Evolutionary conservation across 345 rosid species (phyloP).

Genomic region (Eucalyptus pauciflora): DNA sequence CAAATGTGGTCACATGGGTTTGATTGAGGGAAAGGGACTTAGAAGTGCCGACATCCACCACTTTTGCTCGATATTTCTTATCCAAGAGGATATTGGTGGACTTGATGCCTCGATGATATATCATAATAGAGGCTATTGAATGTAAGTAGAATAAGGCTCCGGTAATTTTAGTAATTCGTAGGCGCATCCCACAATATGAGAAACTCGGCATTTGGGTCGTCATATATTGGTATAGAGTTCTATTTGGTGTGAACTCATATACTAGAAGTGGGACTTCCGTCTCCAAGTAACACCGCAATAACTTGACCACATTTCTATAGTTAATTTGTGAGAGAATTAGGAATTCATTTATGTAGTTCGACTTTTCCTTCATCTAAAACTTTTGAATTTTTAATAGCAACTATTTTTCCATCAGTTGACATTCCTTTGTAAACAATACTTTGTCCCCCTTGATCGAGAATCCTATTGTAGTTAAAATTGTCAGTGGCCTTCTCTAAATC

Average conservation of each 20-base stretch:
- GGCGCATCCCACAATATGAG: fast-evolving
- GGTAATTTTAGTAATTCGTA: too few species aligned
- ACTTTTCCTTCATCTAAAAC: neutral
- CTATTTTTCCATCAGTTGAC: neutral
- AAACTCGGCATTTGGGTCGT: too few species aligned
- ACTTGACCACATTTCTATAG: neutral
- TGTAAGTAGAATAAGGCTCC: too few species aligned
- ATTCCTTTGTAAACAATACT: neutral
- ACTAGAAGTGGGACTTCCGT: neutral
- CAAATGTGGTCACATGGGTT: neutral
- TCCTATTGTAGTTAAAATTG: neutral
- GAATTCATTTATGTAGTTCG: neutral
- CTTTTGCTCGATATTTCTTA: fast-evolving
- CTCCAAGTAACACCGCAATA: neutral
- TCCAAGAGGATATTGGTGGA: too few species aligned
- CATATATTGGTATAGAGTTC: too few species aligned
- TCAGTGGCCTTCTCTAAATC: neutral
- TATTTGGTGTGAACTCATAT: neutral
- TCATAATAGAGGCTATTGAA: fast-evolving
- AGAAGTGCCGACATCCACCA: fast-evolving
- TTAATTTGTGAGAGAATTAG: neutral
- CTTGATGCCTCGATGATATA: neutral
- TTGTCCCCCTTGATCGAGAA: neutral
- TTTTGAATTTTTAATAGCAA: neutral
- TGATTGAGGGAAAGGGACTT: fast-evolving